Percentiles rank a stretch among this genome's conserved stretches.
Evolutionary conservation across 2,329 filamentous ascomycete genomes (phyloP).

Genomic region (Nothopassalora personata): DNA sequence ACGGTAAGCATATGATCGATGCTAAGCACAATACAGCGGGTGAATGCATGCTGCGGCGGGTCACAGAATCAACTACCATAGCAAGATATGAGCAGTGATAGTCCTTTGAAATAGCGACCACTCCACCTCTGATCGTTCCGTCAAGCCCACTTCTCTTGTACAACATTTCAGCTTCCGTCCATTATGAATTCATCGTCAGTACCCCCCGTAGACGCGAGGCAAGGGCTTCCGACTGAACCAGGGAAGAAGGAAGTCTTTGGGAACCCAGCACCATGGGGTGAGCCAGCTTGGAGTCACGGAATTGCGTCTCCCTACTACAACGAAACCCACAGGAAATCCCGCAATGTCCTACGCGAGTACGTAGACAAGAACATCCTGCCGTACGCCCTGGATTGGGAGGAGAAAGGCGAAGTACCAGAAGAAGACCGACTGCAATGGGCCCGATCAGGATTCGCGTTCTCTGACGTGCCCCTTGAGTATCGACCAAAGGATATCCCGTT

Average conservation of each 20-base stretch:
- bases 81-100: neutral
- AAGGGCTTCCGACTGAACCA: neutral
- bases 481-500: slow-evolving; percentile 37
- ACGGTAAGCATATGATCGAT: neutral
- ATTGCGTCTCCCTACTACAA: slow-evolving; percentile 59
- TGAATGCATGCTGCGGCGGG: neutral
- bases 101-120: neutral
- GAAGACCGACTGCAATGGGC: slow-evolving; percentile 38
- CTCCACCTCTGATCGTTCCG: neutral
- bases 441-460: slow-evolving; percentile 39
- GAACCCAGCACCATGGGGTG: slow-evolving; percentile 38
- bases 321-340: slow-evolving; percentile 54
- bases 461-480: slow-evolving; percentile 42
- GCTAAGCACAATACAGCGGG: neutral
- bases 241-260: slow-evolving; percentile 13
- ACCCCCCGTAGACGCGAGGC: neutral
- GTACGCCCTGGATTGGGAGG: slow-evolving; percentile 60
- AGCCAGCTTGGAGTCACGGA: slow-evolving; percentile 44
- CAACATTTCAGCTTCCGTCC: neutral
- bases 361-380: slow-evolving; percentile 54
- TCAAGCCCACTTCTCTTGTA: neutral
- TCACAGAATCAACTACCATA: neutral
- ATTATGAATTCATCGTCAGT: slow-evolving; percentile 1
- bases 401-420: slow-evolving; percentile 44
- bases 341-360: slow-evolving; percentile 53